phyloP scores from a whole-genome alignment of 2,329 filamentous ascomycete species.

The Aspergillus neotritici region DNA sequence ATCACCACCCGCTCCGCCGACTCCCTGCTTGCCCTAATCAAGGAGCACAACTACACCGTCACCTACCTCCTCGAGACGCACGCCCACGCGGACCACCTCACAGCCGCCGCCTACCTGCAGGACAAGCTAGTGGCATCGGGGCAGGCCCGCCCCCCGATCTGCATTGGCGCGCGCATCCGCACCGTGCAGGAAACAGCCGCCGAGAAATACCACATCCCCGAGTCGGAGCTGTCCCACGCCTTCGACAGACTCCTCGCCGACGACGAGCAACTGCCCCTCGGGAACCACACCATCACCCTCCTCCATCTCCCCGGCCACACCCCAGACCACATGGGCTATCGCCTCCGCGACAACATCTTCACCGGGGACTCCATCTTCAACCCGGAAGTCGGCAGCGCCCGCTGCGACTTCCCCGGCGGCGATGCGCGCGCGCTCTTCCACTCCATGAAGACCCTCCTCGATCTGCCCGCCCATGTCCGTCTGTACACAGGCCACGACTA shows the following conservation, averaged over 20 bases:
- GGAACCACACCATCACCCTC: slow-evolving; percentile 41
- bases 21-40: slow-evolving; percentile 40
- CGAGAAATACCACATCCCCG: slow-evolving; percentile 43
- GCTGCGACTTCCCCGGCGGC: slow-evolving; percentile 52
- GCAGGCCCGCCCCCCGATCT: slow-evolving; percentile 41
- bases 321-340: slow-evolving; percentile 56
- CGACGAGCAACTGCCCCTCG: slow-evolving; percentile 50
- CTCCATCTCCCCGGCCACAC: slow-evolving; percentile 58
- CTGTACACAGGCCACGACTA: slow-evolving; percentile 53
- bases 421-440: slow-evolving; percentile 38
- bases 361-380: slow-evolving; percentile 50
- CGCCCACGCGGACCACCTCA: slow-evolving; percentile 56
- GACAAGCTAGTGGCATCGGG: slow-evolving; percentile 28
- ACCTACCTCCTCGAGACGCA: slow-evolving; percentile 55
- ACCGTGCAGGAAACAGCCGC: slow-evolving; percentile 50
- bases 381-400: slow-evolving; percentile 46
- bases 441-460: slow-evolving; percentile 42
- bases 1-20: slow-evolving; percentile 51
- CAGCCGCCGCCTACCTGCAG: slow-evolving; percentile 53
- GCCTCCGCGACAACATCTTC: slow-evolving; percentile 46
- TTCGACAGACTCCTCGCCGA: slow-evolving; percentile 54
- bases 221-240: slow-evolving; percentile 39
- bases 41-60: slow-evolving; percentile 42
- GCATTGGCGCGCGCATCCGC: slow-evolving; percentile 52
- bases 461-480: slow-evolving; percentile 37